A percentile compares a stretch with the other conserved stretches of the same genome.
phyloP scores from a whole-genome alignment of 768 basidiomycete genomes.

The Nevesoporus exiguus region DNA sequence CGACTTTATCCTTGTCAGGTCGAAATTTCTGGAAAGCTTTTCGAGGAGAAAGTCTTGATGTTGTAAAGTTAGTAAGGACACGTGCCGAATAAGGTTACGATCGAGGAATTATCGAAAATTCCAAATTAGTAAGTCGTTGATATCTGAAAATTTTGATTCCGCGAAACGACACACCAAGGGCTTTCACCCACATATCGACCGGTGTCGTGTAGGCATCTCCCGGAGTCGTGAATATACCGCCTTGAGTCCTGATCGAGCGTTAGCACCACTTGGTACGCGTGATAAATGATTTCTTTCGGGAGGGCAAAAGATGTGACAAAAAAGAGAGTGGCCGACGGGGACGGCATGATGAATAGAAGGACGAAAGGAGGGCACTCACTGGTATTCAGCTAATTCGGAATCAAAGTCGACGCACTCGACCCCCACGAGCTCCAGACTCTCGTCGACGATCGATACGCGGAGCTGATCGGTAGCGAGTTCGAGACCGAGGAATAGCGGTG shows the following conservation, averaged over 20 bases:
- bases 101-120: constrained; percentile 31
- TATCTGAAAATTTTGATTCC: constrained; percentile 61
- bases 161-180: constrained; percentile 55
- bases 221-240: constrained; percentile 82
- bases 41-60: constrained; percentile 67
- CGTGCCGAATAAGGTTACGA: constrained; percentile 31
- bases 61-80: constrained; percentile 13
- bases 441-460: constrained; percentile 80
- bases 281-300: constrained; percentile 10
- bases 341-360: not conserved
- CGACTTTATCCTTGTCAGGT: constrained; percentile 66
- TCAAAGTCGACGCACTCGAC: constrained; percentile 86
- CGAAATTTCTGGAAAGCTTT: constrained; percentile 67
- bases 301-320: not conserved
- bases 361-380: constrained; percentile 48
- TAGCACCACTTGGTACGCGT: constrained; percentile 13
- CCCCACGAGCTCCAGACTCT: constrained; percentile 75
- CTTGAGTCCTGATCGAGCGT: constrained; percentile 60
- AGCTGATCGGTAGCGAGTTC: constrained; percentile 84
- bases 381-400: constrained; percentile 71
- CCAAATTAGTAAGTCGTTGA: constrained; percentile 36
- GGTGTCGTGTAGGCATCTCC: constrained; percentile 87
- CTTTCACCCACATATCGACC: constrained; percentile 89
- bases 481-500: constrained; percentile 76
- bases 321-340: not conserved